Conservation (phyloP, 1,284 basidiomycete species). For the Sanguinoderma infundibulare region DNA sequence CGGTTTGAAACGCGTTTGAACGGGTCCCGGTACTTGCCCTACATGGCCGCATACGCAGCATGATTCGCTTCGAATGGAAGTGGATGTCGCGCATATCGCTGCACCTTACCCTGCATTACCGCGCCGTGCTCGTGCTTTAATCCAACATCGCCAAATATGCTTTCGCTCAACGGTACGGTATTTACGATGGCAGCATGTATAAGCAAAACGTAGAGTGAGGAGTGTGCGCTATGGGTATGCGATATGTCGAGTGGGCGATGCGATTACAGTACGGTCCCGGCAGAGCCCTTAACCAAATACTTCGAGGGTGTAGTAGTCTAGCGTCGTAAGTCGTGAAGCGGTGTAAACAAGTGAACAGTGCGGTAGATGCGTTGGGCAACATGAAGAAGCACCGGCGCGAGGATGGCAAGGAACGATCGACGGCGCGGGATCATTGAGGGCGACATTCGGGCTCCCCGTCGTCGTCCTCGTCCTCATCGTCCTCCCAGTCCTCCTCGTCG, state of each 20-base stretch:
- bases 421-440: constrained; percentile 47
- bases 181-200: neutral
- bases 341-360: neutral
- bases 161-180: neutral
- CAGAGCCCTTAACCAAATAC: neutral
- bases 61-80: too few relatives aligned
- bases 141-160: too few relatives aligned
- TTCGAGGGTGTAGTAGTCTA: constrained; percentile 7
- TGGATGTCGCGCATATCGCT: too few relatives aligned
- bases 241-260: constrained; percentile 14
- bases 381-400: neutral
- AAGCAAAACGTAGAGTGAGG: neutral
- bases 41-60: too few relatives aligned
- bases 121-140: too few relatives aligned
- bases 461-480: constrained; percentile 71
- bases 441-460: constrained; percentile 67
- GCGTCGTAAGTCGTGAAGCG: neutral
- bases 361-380: neutral
- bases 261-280: constrained; percentile 14
- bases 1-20: too few relatives aligned
- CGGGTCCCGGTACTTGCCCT: too few relatives aligned
- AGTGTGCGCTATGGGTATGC: constrained; percentile 17
- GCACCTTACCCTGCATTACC: too few relatives aligned
- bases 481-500: constrained; percentile 50
- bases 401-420: too few relatives aligned